Evolutionary conservation across 2,329 filamentous ascomycete species (phyloP).

Genomic region (Diplodia scrobiculata): DNA sequence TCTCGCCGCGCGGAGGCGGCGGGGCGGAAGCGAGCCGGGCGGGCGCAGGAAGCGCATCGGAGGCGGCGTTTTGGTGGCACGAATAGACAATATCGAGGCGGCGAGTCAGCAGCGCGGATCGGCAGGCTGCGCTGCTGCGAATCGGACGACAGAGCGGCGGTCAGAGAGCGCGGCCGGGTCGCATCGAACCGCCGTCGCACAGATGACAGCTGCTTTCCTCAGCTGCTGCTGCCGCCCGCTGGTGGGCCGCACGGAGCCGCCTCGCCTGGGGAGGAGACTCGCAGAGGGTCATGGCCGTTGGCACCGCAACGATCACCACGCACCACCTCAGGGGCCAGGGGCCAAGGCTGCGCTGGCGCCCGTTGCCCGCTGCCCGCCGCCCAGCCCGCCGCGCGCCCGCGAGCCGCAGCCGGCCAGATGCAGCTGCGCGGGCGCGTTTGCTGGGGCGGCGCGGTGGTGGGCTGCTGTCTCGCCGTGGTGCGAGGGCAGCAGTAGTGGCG

Average conservation of each 20-base stretch:
- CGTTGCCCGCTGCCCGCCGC: background rate
- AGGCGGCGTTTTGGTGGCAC: background rate
- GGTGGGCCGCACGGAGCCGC: conserved; percentile 11
- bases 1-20: background rate
- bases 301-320: conserved; percentile 18
- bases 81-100: conserved; percentile 3
- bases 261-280: conserved; percentile 2
- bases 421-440: background rate
- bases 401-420: background rate
- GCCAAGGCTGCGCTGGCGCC: background rate
- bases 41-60: conserved; percentile 1
- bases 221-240: background rate
- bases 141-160: conserved; percentile 26
- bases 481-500: conserved; percentile 6
- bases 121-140: conserved; percentile 1
- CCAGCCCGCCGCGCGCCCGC: background rate
- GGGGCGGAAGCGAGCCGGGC: background rate
- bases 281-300: background rate
- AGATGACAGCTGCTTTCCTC: conserved; percentile 1
- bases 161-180: conserved; percentile 25
- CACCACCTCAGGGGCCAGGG: background rate
- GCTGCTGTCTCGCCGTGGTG: conserved; percentile 8
- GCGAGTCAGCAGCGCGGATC: conserved; percentile 22
- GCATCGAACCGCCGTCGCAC: conserved; percentile 23
- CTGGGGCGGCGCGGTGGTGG: background rate